Conservation (phyloP, 2,329 filamentous ascomycete species). For the Ceratocystiopsis brevicomis region DNA sequence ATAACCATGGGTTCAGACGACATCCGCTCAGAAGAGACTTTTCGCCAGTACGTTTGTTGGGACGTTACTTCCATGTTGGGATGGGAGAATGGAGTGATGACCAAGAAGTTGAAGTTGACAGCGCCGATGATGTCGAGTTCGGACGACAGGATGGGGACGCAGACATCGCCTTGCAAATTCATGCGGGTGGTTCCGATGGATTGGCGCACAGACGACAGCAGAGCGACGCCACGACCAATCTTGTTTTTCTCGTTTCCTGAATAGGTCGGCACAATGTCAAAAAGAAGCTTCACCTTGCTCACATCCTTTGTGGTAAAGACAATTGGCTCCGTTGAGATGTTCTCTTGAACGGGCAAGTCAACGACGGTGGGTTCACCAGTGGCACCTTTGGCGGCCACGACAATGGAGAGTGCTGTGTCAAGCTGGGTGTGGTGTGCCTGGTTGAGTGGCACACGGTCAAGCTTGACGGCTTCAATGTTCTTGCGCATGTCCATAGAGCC, state of each 20-base stretch:
- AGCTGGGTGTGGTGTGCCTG: slow-evolving; percentile 85
- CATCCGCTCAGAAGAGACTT: slow-evolving; percentile 67
- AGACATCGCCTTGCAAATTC: slow-evolving; percentile 79
- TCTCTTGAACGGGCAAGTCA: slow-evolving; percentile 84
- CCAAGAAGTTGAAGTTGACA: slow-evolving; percentile 90
- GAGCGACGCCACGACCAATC: slow-evolving; percentile 72
- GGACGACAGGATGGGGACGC: slow-evolving; percentile 73
- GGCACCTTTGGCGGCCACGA: slow-evolving; percentile 72
- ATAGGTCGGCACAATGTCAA: slow-evolving; percentile 92
- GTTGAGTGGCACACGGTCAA: slow-evolving; percentile 73
- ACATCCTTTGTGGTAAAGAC: slow-evolving; percentile 67
- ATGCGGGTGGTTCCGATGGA: slow-evolving; percentile 71
- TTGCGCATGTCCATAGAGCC: slow-evolving; percentile 92
- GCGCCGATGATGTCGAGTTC: slow-evolving; percentile 80
- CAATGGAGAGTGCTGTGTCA: slow-evolving; percentile 81
- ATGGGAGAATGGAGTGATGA: slow-evolving; percentile 87
- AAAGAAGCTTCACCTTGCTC: slow-evolving; percentile 69
- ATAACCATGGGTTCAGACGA: slow-evolving; percentile 56
- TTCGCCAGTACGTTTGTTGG: slow-evolving; percentile 92
- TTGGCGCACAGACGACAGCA: slow-evolving; percentile 72
- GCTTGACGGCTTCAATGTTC: slow-evolving; percentile 56
- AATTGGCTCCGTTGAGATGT: slow-evolving; percentile 82
- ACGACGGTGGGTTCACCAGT: slow-evolving; percentile 74
- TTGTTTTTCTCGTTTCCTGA: slow-evolving; percentile 75
- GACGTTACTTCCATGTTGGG: slow-evolving; percentile 85